Base-by-base conservation (phyloP, 257 asterid species). In the Salvia rosmarinus region DNA sequence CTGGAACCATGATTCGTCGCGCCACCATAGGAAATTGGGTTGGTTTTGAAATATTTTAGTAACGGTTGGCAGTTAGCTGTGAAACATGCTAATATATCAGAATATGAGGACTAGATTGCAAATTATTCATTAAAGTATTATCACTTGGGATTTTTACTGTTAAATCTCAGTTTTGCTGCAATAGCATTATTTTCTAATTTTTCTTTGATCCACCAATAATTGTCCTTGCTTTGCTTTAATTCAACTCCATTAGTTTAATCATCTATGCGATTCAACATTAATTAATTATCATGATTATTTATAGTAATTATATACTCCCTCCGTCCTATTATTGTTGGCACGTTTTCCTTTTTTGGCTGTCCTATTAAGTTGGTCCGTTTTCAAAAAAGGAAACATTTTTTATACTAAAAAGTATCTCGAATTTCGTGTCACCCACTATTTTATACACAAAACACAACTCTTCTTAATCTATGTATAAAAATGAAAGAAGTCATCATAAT, bases 81-180 rank as follows among this genome's bases (percentile, higher is more conserved):
- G 34, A 20, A 12, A 13, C 35, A 17, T 20, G 44, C 3, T 5
- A 23, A 11, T 46, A 49, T 16, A 35, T 40, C 5, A 60, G 6
- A 37, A 12, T 62, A 19, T 2, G 30, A 5, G 74, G 77, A 21
- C 70, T 37, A 47, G n/a, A 44, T 35, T 54, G 55, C 56, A 64
- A 64, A 16, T 39, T 61, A 4, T 2, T 28, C 23, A 34, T 23
- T 39, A 35, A 34, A 34, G 16, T 30, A 61, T 4, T 35, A 28
- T 54, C 30, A 46, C 52, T 30, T 56, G 70, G 17, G 60, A 9
- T 14, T 64, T 76, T 62, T 46, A 68, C 13, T 58, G 44, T 23
- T 67, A 14, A 67, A 61, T 60, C 75, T 28, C 52, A 68, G 71
- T 68, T 44, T 49, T 14, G 66, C 59, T 47, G 71, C 77, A 72